These are phyloP conservation scores for Cyathus striatus DNA, from an alignment of 768 basidiomycete genomes.

Conservation along the genomic window DNA sequence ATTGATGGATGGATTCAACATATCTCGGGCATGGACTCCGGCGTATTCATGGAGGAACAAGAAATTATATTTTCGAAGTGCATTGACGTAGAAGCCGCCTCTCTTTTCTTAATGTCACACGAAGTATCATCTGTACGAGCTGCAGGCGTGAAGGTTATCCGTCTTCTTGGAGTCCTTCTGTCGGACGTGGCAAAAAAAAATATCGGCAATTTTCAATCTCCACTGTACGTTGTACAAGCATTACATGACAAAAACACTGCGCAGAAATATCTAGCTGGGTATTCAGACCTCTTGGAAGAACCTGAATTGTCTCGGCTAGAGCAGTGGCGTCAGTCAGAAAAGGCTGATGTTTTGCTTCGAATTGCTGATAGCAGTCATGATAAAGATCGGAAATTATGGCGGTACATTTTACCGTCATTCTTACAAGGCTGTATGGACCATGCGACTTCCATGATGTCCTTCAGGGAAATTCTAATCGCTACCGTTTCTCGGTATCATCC, in stretches of 20 bases:
- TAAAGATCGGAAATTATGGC: constrained; percentile 70
- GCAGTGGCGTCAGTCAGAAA: constrained; percentile 59
- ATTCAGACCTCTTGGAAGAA: constrained; percentile 62
- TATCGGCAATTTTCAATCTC: constrained; percentile 16
- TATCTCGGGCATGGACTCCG: constrained; percentile 34
- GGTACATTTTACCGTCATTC: constrained; percentile 63
- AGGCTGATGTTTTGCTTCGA: constrained; percentile 52
- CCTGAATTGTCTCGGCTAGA: constrained; percentile 56
- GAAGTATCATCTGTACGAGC: constrained; percentile 43
- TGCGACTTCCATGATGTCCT: constrained; percentile 37
- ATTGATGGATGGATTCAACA: constrained; percentile 65
- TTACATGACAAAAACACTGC: constrained; percentile 46
- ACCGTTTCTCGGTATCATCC: constrained; percentile 69
- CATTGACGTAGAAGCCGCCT: constrained; percentile 65
- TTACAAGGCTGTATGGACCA: constrained; percentile 52
- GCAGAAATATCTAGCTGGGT: constrained; percentile 49
- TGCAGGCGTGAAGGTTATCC: constrained; percentile 60
- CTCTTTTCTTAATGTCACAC: constrained; percentile 69
- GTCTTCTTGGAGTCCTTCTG: constrained; percentile 47
- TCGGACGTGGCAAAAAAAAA: constrained; percentile 34
- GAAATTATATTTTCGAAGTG: constrained; percentile 39
- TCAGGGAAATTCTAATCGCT: constrained; percentile 65
- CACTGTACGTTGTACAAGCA: constrained; percentile 42
- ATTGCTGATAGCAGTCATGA: constrained; percentile 69
- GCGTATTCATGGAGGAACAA: constrained; percentile 34